Evolutionary conservation across 129 eudicot genomes (phyloP).

Genomic region (Escallonia rubra): DNA sequence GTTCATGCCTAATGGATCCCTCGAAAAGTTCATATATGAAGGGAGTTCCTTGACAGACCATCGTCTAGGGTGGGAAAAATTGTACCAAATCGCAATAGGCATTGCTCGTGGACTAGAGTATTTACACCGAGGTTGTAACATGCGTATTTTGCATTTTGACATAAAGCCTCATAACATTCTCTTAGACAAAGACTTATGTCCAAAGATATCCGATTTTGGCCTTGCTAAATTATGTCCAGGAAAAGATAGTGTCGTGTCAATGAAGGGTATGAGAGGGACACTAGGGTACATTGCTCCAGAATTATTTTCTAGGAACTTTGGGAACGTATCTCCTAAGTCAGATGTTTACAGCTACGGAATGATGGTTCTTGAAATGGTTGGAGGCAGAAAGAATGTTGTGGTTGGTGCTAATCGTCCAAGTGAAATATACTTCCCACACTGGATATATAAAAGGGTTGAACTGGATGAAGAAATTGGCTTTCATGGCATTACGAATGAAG

Average conservation of each 20-base stretch:
- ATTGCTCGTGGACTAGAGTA: conserved; percentile 33
- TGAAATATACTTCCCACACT: conserved; percentile 14
- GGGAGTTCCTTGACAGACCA: neutral
- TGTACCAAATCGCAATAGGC: conserved; percentile 22
- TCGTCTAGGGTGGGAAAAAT: conserved; percentile 17
- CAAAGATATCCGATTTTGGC: conserved; percentile 31
- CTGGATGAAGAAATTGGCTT: neutral
- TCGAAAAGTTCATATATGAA: conserved; percentile 25
- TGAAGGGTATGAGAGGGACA: conserved; percentile 26
- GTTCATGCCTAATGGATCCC: conserved; percentile 34
- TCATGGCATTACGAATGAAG: neutral
- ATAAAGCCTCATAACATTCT: conserved; percentile 30
- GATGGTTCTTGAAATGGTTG: conserved; percentile 34
- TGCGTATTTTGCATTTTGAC: conserved; percentile 24
- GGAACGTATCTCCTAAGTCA: conserved; percentile 27
- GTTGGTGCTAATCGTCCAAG: conserved; percentile 5
- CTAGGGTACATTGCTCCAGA: conserved; percentile 31
- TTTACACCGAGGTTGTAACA: conserved; percentile 24
- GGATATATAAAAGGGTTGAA: conserved; percentile 17
- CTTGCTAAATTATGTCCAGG: conserved; percentile 24
- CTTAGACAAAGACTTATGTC: conserved; percentile 19
- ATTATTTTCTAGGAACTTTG: conserved; percentile 17
- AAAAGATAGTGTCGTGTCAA: conserved; percentile 20
- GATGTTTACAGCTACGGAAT: conserved; percentile 42
- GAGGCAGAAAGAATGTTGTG: conserved; percentile 20